Evolutionary conservation across 2,329 filamentous ascomycete genomes (phyloP).

Genomic region (Paecilomyces niveus): DNA sequence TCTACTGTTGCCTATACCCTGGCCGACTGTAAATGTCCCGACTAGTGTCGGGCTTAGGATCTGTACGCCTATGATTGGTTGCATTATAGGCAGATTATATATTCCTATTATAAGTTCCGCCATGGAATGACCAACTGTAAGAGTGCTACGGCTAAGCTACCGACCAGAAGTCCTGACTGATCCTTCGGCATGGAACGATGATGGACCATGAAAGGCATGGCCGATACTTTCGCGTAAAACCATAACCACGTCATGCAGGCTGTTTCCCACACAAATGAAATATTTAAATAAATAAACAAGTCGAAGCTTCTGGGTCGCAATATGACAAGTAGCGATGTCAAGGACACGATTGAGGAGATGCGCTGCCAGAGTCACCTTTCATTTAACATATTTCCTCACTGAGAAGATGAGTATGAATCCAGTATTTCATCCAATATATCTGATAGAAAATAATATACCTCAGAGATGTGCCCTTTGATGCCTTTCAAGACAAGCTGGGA

Average conservation of each 20-base stretch:
- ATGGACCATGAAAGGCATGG: neutral
- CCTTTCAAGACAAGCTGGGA: neutral
- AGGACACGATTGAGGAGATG: neutral
- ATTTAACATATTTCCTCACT: neutral
- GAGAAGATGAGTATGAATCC: neutral
- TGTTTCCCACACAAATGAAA: neutral
- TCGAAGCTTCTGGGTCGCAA: neutral
- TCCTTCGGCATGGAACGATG: neutral
- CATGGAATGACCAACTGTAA: neutral
- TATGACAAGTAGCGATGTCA: neutral
- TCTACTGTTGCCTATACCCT: too few relatives aligned
- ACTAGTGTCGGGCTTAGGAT: too few relatives aligned
- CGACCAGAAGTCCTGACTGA: neutral
- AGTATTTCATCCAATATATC: neutral
- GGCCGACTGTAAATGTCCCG: too few relatives aligned
- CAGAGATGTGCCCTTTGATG: neutral
- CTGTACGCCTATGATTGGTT: too few relatives aligned
- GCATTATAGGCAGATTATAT: neutral
- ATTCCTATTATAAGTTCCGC: neutral
- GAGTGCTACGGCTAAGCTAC: neutral
- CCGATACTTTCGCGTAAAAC: neutral
- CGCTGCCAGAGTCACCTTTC: neutral
- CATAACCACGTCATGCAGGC: neutral
- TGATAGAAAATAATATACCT: neutral
- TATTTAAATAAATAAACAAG: neutral